Conservation (phyloP, 2,329 filamentous ascomycete species). For the Neofusicoccum sp. region DNA sequence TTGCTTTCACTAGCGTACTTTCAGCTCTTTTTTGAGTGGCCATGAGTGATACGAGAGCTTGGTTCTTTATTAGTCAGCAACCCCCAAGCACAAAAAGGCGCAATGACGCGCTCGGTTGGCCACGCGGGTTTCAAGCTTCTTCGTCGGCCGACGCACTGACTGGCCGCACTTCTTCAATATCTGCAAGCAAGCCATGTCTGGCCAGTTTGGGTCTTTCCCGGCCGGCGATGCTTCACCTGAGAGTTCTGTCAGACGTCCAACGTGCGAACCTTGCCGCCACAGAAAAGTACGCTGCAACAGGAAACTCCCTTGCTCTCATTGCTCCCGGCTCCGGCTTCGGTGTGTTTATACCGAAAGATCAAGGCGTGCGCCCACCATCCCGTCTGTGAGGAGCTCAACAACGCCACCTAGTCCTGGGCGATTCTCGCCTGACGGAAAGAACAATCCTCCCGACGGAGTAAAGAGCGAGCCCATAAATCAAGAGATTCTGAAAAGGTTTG, state of each 20-base stretch:
- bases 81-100: too few species aligned
- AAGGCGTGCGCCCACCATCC: not conserved
- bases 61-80: conserved; percentile 6
- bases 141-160: too few species aligned
- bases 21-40: too few species aligned
- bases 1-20: too few species aligned
- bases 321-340: not conserved
- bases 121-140: too few species aligned
- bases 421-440: not conserved
- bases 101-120: too few species aligned
- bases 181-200: not conserved
- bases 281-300: conserved; percentile 12
- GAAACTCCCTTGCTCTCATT: conserved; percentile 3
- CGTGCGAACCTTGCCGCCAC: conserved; percentile 2
- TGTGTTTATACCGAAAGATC: not conserved
- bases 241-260: not conserved
- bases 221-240: not conserved
- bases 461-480: not conserved
- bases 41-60: too few species aligned
- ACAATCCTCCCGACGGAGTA: not conserved
- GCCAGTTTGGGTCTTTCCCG: not conserved
- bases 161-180: too few species aligned
- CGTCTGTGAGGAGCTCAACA: not conserved
- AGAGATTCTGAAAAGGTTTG: not conserved
- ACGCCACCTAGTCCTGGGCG: not conserved